These are phyloP conservation scores for Tranzscheliella williamsii DNA, from an alignment of 1,284 basidiomycete genomes.

Conservation along the genomic window DNA sequence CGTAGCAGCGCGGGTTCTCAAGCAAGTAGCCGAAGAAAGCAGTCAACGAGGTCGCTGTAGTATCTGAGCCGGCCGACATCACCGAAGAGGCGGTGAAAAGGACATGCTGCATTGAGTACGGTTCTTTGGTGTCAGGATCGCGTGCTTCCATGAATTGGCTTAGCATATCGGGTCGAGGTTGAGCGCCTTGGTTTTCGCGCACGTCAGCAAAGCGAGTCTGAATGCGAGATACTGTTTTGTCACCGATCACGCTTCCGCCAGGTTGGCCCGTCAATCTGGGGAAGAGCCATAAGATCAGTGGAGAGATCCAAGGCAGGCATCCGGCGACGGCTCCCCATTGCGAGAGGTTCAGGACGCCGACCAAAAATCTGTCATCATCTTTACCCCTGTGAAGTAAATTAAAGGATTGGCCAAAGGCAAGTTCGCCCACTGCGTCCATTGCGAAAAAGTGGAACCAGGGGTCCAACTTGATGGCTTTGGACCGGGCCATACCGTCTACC, in stretches of 20 bases:
- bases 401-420: slow-evolving; percentile 41
- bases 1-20: slow-evolving; percentile 37
- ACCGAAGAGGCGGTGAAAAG: slow-evolving; percentile 34
- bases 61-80: slow-evolving; percentile 53
- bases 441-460: slow-evolving; percentile 49
- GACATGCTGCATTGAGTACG: slow-evolving; percentile 31
- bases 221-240: slow-evolving; percentile 33
- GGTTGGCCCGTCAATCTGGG: slow-evolving; percentile 36
- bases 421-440: slow-evolving; percentile 49
- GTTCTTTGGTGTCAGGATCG: slow-evolving; percentile 30
- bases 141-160: slow-evolving; percentile 44
- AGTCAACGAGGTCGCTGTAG: slow-evolving; percentile 47
- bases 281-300: slow-evolving; percentile 23
- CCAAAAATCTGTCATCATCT: slow-evolving; percentile 33
- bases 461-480: slow-evolving; percentile 27
- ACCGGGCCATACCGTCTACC: slow-evolving; percentile 1
- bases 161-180: slow-evolving; percentile 39
- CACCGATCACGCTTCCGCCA: slow-evolving; percentile 39
- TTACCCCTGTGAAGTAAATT: slow-evolving; percentile 29
- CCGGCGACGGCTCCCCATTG: slow-evolving; percentile 46
- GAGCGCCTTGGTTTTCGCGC: slow-evolving; percentile 21
- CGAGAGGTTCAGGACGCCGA: slow-evolving; percentile 41
- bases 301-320: slow-evolving; percentile 29
- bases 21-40: slow-evolving; percentile 53
- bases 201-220: slow-evolving; percentile 36